These are phyloP conservation scores for Coniochaeta hoffmannii DNA, from an alignment of 2,329 filamentous ascomycete species.

Conservation along the genomic window DNA sequence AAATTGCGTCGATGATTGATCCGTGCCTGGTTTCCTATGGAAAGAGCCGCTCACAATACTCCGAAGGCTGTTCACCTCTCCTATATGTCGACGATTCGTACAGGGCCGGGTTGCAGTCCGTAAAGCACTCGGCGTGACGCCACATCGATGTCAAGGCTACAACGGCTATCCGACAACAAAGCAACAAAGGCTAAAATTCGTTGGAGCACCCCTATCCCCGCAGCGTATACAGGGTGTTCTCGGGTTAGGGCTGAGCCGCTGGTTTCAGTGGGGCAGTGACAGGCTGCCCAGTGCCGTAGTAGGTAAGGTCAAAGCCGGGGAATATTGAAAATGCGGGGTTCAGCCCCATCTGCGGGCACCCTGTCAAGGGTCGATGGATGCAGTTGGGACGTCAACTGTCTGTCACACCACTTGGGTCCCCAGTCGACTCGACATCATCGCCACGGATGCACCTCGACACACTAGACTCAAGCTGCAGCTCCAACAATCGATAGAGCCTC, in stretches of 20 bases:
- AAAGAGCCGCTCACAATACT: neutral
- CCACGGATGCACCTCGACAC: neutral
- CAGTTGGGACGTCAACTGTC: neutral
- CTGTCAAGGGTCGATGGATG: neutral
- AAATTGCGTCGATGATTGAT: neutral
- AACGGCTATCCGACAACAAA: too few species aligned
- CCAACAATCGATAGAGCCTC: neutral
- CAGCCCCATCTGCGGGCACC: neutral
- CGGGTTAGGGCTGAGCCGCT: neutral
- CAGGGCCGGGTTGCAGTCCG: neutral
- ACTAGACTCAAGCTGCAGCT: neutral
- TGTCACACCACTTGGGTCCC: neutral
- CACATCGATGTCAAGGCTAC: neutral
- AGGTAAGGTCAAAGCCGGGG: neutral
- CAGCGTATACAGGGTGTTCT: too few species aligned
- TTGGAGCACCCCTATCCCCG: too few species aligned
- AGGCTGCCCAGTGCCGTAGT: neutral
- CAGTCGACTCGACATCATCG: neutral
- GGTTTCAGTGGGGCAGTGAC: neutral
- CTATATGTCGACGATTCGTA: neutral
- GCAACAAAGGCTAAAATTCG: too few species aligned
- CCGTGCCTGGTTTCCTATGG: neutral
- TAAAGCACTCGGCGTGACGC: neutral
- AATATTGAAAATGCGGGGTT: neutral
- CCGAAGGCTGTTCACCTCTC: neutral